Evolutionary conservation across 108 stramenopile genomes (phyloP).

Genomic region (Cyclostephanos tholiformis): DNA sequence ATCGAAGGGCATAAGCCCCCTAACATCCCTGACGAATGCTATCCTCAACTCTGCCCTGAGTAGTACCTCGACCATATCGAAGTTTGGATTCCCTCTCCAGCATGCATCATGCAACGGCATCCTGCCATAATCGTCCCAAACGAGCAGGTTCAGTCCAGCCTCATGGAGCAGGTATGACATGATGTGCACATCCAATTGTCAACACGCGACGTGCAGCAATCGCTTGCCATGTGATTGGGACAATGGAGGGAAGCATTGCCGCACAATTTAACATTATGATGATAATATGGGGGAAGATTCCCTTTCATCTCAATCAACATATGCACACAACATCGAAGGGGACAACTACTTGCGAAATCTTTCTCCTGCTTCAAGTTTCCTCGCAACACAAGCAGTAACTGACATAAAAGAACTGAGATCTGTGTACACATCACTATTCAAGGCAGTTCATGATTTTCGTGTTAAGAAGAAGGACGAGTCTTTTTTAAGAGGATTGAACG

Average conservation of each 20-base stretch:
- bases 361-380: too few species aligned
- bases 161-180: conserved; percentile 68
- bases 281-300: too few species aligned
- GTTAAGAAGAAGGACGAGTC: too few species aligned
- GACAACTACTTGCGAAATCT: too few species aligned
- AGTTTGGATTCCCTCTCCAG: conserved; percentile 75
- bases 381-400: too few species aligned
- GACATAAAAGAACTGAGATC: too few species aligned
- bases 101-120: conserved; percentile 90
- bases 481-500: too few species aligned
- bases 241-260: conserved; percentile 51
- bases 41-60: conserved; percentile 63
- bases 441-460: too few species aligned
- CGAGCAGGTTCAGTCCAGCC: conserved; percentile 50
- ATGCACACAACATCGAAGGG: too few species aligned
- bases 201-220: conserved; percentile 83
- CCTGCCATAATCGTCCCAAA: conserved; percentile 85
- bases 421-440: too few species aligned
- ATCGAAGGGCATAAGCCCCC: conserved; percentile 71
- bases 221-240: conserved; percentile 89
- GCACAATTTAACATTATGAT: too few species aligned
- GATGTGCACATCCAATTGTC: conserved; percentile 63
- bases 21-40: conserved; percentile 63
- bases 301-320: too few species aligned
- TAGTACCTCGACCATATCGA: conserved; percentile 56